These are phyloP conservation scores for Fusarium proliferatum DNA, from an alignment of 2,329 filamentous ascomycete species.

Conservation along the genomic window DNA sequence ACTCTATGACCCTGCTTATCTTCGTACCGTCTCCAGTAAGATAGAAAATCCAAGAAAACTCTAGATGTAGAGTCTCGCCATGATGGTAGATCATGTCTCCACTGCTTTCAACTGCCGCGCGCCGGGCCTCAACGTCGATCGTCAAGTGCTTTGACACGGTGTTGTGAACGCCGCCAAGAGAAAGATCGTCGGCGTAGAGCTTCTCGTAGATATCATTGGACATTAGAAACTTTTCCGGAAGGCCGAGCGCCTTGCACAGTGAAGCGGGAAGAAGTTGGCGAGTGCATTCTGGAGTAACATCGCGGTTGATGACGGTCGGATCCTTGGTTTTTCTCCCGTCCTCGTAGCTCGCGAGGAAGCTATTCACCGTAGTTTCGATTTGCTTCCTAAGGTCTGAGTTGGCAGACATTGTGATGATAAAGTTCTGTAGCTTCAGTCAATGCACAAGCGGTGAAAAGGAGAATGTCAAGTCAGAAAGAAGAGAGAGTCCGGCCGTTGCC, in stretches of 20 bases:
- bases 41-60: constrained; percentile 18
- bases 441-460: neutral
- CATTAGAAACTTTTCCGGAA: constrained; percentile 5
- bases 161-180: constrained; percentile 10
- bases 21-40: constrained; percentile 22
- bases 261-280: constrained; percentile 23
- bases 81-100: constrained; percentile 20
- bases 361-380: constrained; percentile 23
- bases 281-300: constrained; percentile 19
- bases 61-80: constrained; percentile 1
- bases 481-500: fast-evolving
- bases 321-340: constrained; percentile 19
- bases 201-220: constrained; percentile 20
- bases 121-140: constrained; percentile 16
- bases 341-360: constrained; percentile 20
- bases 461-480: no score
- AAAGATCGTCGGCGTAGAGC: constrained; percentile 12
- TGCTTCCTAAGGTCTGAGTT: neutral
- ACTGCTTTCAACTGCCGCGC: constrained; percentile 9
- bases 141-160: constrained; percentile 1
- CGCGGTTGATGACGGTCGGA: constrained; percentile 17
- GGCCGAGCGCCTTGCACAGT: constrained; percentile 9
- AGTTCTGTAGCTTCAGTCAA: neutral
- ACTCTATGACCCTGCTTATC: constrained; percentile 27
- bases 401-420: neutral